A percentile compares a stretch with the other conserved stretches of the same genome.
These are phyloP conservation scores for Phytophthora foliorum DNA, from an alignment of 352 stramenopile genomes.

Conservation along the genomic window DNA sequence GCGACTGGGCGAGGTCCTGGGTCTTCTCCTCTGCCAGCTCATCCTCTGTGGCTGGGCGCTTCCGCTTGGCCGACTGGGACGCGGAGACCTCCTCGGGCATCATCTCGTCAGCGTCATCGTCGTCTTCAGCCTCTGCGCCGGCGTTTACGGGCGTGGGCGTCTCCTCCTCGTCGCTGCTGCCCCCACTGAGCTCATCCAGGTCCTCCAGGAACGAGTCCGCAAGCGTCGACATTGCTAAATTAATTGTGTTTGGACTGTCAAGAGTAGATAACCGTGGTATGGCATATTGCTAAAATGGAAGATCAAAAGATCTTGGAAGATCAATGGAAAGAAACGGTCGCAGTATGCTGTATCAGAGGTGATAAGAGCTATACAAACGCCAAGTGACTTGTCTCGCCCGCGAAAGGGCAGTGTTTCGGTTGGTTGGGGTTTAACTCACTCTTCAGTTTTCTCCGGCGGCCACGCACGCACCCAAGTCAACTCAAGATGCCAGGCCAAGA, in stretches of 20 bases:
- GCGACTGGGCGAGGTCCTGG: slow-evolving; percentile 46
- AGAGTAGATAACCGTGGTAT: not conserved
- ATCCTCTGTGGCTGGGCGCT: slow-evolving; percentile 32
- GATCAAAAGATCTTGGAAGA: slow-evolving; percentile 7
- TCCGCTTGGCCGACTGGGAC: slow-evolving; percentile 27
- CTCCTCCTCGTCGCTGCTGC: slow-evolving; percentile 81
- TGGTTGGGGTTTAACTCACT: slow-evolving; percentile 33
- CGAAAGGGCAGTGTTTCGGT: slow-evolving; percentile 22
- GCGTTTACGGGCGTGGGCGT: slow-evolving; percentile 14
- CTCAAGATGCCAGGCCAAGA: slow-evolving; percentile 33
- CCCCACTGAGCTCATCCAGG: slow-evolving; percentile 89
- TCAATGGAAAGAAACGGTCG: slow-evolving; percentile 27
- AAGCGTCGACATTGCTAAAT: slow-evolving; percentile 78
- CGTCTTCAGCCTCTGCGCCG: slow-evolving; percentile 25
- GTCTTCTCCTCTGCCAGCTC: slow-evolving; percentile 25
- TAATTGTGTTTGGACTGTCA: not conserved
- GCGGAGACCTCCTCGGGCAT: slow-evolving; percentile 16
- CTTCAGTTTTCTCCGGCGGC: slow-evolving; percentile 20
- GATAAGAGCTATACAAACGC: slow-evolving; percentile 26
- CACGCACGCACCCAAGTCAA: slow-evolving; percentile 17
- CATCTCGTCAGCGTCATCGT: slow-evolving; percentile 28
- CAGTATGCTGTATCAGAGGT: slow-evolving; percentile 18
- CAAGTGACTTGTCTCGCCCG: slow-evolving; percentile 27
- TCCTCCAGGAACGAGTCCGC: slow-evolving; percentile 92
- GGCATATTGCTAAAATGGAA: not conserved